These are phyloP conservation scores for Populus hybrid DNA, from an alignment of 441 rosid species.

Conservation along the genomic window DNA sequence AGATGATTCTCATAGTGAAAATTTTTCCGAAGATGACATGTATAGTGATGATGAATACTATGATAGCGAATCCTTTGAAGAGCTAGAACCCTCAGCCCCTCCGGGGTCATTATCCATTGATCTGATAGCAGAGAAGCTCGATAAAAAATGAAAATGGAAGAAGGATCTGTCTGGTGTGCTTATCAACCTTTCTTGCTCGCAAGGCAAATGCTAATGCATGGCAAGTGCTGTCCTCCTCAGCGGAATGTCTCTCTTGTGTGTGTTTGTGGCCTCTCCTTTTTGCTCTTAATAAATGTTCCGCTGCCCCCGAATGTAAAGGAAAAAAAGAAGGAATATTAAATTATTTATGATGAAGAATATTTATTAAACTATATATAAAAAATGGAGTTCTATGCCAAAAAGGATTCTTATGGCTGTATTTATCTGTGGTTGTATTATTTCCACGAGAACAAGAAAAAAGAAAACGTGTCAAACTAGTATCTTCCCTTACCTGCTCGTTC, in stretches of 20 bases:
- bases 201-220: neutral
- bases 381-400: too few species aligned
- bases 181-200: neutral
- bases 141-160: conserved; percentile 7
- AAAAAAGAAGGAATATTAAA: too few species aligned
- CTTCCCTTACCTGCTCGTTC: neutral
- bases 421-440: too few species aligned
- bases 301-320: neutral
- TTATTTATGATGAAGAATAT: too few species aligned
- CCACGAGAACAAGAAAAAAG: too few species aligned
- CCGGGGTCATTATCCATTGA: conserved; percentile 68
- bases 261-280: neutral
- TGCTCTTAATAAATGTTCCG: neutral
- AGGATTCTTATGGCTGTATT: too few species aligned
- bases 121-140: conserved; percentile 44
- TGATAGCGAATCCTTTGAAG: conserved; percentile 37
- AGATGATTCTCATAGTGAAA: conserved; percentile 24
- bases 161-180: neutral
- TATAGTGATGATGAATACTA: conserved; percentile 30
- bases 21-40: conserved; percentile 20
- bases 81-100: conserved; percentile 31
- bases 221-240: neutral
- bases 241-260: neutral
- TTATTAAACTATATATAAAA: too few species aligned
- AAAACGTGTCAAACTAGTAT: neutral